These are phyloP conservation scores for Cytospora piceae DNA, from an alignment of 2,329 filamentous ascomycete genomes.

Conservation along the genomic window DNA sequence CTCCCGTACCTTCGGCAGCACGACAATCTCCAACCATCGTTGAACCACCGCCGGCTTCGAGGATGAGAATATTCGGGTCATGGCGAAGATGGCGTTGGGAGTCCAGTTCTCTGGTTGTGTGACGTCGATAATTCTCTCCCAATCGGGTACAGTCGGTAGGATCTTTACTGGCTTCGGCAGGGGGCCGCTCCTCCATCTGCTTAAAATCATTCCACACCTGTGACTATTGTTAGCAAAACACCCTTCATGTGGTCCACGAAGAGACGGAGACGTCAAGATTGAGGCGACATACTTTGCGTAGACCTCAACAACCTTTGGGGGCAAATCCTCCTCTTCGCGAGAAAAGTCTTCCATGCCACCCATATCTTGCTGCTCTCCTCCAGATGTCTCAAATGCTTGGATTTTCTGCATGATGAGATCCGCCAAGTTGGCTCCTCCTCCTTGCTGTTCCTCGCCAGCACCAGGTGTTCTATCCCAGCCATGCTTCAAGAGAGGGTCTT, in stretches of 20 bases:
- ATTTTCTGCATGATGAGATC: constrained; percentile 95
- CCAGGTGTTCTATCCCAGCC: constrained; percentile 53
- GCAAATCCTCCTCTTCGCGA: constrained; percentile 61
- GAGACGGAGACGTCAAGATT: background rate
- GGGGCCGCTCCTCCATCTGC: constrained; percentile 93
- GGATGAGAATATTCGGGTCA: constrained; percentile 90
- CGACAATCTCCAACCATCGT: constrained; percentile 81
- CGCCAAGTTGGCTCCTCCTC: constrained; percentile 77
- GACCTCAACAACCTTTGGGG: constrained; percentile 89
- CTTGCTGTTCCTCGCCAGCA: constrained; percentile 47
- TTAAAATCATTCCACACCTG: constrained; percentile 84
- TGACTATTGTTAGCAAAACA: constrained; percentile 21
- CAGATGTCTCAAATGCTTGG: constrained; percentile 79
- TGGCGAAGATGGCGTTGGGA: constrained; percentile 78
- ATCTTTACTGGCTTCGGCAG: constrained; percentile 98
- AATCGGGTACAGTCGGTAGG: constrained; percentile 86
- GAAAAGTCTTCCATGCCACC: constrained; percentile 75
- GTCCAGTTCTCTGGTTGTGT: constrained; percentile 61
- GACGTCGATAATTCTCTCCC: constrained; percentile 84
- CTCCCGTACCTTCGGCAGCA: constrained; percentile 88
- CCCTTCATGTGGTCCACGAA: constrained; percentile 25
- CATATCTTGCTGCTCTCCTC: constrained; percentile 49
- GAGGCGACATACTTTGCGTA: constrained; percentile 72
- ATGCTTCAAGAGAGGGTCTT: constrained; percentile 73
- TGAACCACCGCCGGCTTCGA: constrained; percentile 79